Evolutionary conservation across 495 filamentous ascomycete genomes (phyloP).

Genomic region (Immersiella caudata): DNA sequence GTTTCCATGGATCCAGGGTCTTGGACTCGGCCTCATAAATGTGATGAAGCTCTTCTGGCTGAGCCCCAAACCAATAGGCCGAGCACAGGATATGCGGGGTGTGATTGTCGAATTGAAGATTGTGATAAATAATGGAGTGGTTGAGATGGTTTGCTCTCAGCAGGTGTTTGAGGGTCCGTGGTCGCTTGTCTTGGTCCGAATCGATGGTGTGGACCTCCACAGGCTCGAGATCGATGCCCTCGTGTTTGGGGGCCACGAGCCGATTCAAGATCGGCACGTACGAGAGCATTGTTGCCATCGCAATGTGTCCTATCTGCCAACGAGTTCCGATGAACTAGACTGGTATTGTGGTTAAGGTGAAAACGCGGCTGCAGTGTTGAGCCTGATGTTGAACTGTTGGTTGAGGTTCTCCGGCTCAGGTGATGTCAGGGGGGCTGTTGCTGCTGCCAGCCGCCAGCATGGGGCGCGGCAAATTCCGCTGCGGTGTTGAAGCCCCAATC

Average conservation of each 20-base stretch:
- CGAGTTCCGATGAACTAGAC: neutral
- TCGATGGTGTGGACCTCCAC: constrained; percentile 80
- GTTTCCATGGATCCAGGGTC: constrained; percentile 75
- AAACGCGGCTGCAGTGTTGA: neutral
- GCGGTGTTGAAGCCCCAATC: neutral
- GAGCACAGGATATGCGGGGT: constrained; percentile 81
- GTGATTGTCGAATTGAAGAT: constrained; percentile 85
- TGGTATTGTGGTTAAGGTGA: neutral
- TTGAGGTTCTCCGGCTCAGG: neutral
- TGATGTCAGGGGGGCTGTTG: constrained; percentile 1
- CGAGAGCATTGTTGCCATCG: constrained; percentile 51
- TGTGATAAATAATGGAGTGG: constrained; percentile 77
- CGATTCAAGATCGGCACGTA: constrained; percentile 52
- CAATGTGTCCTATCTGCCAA: neutral
- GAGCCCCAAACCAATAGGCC: constrained; percentile 80
- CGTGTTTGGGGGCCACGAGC: constrained; percentile 38
- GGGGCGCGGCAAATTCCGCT: constrained; percentile 8
- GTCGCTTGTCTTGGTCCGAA: constrained; percentile 72
- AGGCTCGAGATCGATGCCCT: constrained; percentile 64
- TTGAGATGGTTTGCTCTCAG: constrained; percentile 90
- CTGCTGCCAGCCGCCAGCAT: constrained; percentile 16
- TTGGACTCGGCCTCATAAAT: constrained; percentile 79
- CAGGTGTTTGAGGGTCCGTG: constrained; percentile 84
- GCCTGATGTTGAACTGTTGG: neutral
- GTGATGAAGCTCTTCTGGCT: constrained; percentile 67